Percentiles rank a stretch among this genome's conserved stretches.
Conservation (phyloP, 2,329 filamentous ascomycete species). For the Rugonectria rugulosa region DNA sequence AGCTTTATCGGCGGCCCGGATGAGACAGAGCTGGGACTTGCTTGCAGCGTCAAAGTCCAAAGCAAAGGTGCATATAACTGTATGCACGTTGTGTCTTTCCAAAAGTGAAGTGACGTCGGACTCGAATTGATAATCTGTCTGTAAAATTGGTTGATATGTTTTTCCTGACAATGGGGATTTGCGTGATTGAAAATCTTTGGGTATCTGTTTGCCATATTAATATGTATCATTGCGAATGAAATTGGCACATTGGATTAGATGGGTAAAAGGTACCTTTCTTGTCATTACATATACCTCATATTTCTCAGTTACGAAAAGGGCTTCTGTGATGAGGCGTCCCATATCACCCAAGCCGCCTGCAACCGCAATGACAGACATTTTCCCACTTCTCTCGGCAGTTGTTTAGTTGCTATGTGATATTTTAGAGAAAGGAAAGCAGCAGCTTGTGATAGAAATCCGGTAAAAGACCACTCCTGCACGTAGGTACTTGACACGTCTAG, state of each 20-base stretch:
- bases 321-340: constrained; percentile 55
- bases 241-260: too few relatives aligned
- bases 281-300: constrained; percentile 52
- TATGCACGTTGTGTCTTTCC: constrained; percentile 31
- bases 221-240: background rate
- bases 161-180: constrained; percentile 11
- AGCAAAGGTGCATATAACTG: constrained; percentile 44
- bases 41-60: constrained; percentile 41
- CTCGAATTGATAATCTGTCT: constrained; percentile 39
- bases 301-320: constrained; percentile 44
- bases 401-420: too few relatives aligned
- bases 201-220: background rate
- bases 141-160: constrained; percentile 2
- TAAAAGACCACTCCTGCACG: too few relatives aligned
- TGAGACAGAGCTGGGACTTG: constrained; percentile 43
- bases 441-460: too few relatives aligned
- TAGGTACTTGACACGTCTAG: too few relatives aligned
- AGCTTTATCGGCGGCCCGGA: constrained; percentile 42
- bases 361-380: constrained; percentile 50
- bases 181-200: background rate
- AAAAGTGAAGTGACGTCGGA: constrained; percentile 32
- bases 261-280: constrained; percentile 43
- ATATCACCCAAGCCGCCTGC: constrained; percentile 56
- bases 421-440: too few relatives aligned
- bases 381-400: too few relatives aligned